Base-by-base conservation (phyloP, 2,329 filamentous ascomycete species). In the Aureobasidium sp. region DNA sequence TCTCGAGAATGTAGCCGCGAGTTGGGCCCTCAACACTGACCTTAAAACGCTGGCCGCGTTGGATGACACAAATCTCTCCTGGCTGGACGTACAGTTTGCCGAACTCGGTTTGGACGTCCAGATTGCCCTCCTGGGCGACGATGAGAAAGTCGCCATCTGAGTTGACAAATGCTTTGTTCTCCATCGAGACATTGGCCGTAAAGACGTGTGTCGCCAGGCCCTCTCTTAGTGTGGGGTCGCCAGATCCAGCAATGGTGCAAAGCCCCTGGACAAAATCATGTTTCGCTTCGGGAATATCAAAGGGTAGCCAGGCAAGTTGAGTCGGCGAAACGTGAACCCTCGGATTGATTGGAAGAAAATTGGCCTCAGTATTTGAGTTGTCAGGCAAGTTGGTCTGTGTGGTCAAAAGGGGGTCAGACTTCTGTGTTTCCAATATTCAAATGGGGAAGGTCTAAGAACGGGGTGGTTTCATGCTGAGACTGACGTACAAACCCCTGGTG, bases 121-220 rank as follows among this genome's bases (percentile, higher is more conserved):
- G 60, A 29, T 57, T 65, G 17, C 68, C 68, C n/a, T 65, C 61
- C 44, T 70, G 68, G 4, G 62, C 63, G 24, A 63, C 64, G 42
- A 70, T 68, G n/a, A 69, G 61, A 50, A 68, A 69, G 54, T 70
- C 68, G 22, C 68, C 68, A 41, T 70, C 68, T 6, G 65, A 64
- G 59, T 75, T 77, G 58, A 69, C 70, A 57, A 75, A 76, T 0
- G 74, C 72, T 34, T 70, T 66, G 8, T 66, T 64, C 2, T 63
- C 61, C 75, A 79, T 78, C 38, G 64, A 70, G 1, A 62, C 60
- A 56, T 76, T 77, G 57, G 73, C 69, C 55, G 69, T 68, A 59
- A 76, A 79, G 22, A 77, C 67, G 57, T 77, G 74, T 1, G 74
- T 65, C 1, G 75, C 75, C 16, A 78, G 60, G 3, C 76, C 75